Conservation (phyloP, 768 basidiomycete genomes). For the Multifurca ochricompacta region DNA sequence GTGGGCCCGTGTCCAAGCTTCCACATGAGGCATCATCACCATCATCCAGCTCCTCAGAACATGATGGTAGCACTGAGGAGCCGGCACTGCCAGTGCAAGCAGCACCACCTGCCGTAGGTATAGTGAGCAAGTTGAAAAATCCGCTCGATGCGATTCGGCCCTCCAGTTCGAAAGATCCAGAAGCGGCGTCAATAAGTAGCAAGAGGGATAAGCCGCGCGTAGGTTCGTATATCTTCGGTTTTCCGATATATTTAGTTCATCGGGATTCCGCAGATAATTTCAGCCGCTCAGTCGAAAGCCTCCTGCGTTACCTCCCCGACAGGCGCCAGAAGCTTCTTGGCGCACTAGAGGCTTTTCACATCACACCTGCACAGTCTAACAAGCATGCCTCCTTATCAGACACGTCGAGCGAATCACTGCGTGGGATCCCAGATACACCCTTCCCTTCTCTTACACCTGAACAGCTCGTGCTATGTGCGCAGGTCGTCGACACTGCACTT, state of each 20-base stretch:
- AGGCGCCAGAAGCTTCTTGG: constrained; percentile 79
- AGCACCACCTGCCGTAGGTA: constrained; percentile 29
- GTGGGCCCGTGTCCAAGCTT: constrained; percentile 45
- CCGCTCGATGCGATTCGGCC: constrained; percentile 48
- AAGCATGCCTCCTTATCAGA: constrained; percentile 63
- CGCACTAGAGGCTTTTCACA: constrained; percentile 62
- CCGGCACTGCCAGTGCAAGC: background rate
- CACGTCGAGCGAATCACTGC: constrained; percentile 65
- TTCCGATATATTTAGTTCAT: background rate
- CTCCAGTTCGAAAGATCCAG: constrained; percentile 49
- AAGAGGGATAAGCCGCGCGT: constrained; percentile 8
- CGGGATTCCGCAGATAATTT: constrained; percentile 41
- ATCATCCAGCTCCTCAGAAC: constrained; percentile 9
- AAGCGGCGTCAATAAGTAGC: constrained; percentile 43
- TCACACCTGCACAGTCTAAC: constrained; percentile 63
- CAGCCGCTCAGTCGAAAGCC: constrained; percentile 73
- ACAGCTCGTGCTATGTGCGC: constrained; percentile 80
- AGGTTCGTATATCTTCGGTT: constrained; percentile 25
- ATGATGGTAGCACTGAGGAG: constrained; percentile 8
- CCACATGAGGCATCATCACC: constrained; percentile 24
- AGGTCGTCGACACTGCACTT: constrained; percentile 91
- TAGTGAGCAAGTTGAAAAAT: constrained; percentile 46
- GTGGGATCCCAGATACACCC: constrained; percentile 68
- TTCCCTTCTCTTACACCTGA: constrained; percentile 68
- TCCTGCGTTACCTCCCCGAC: constrained; percentile 83